Percentiles rank a stretch among this genome's conserved stretches.
phyloP scores from a whole-genome alignment of 2,329 filamentous ascomycete genomes.

The Alternaria gaisen region DNA sequence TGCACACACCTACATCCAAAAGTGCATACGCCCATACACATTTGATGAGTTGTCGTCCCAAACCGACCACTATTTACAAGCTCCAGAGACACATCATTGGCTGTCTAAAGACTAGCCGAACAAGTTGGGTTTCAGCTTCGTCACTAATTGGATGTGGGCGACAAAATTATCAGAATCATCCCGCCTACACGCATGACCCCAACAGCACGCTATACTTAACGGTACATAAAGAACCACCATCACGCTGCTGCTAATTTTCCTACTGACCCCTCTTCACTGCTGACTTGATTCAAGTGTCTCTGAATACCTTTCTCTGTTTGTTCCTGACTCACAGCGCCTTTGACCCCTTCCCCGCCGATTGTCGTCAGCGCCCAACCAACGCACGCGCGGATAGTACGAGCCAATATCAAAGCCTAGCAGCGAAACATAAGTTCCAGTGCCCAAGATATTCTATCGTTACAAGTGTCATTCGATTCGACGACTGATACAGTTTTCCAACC shows the following conservation, averaged over 20 bases:
- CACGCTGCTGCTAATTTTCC: constrained; percentile 24
- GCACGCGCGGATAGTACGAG: constrained; percentile 22
- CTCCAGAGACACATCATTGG: constrained; percentile 40
- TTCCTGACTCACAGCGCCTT: constrained; percentile 28
- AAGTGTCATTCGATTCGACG: constrained; percentile 25
- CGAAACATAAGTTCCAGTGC: constrained; percentile 22
- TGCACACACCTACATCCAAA: constrained; percentile 29
- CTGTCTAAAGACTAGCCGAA: constrained; percentile 40
- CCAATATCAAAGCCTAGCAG: constrained; percentile 18
- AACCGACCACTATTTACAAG: constrained; percentile 40
- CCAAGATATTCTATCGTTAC: constrained; percentile 22
- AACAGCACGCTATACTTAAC: constrained; percentile 30
- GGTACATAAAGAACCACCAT: constrained; percentile 42
- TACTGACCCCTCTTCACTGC: constrained; percentile 11
- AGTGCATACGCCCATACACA: constrained; percentile 41
- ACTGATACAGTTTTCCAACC: constrained; percentile 27
- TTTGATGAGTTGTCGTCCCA: constrained; percentile 52
- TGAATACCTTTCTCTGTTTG: constrained; percentile 11
- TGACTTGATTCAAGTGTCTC: neutral
- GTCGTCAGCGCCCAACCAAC: constrained; percentile 41
- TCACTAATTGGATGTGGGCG: constrained; percentile 45
- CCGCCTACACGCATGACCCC: constrained; percentile 52
- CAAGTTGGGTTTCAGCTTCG: constrained; percentile 47
- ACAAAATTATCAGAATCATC: constrained; percentile 43
- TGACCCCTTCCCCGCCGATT: constrained; percentile 24